A percentile compares a stretch with the other conserved stretches of the same genome.
Evolutionary conservation across 1,284 basidiomycete species (phyloP).

Genomic region (Sparassis latifolia): DNA sequence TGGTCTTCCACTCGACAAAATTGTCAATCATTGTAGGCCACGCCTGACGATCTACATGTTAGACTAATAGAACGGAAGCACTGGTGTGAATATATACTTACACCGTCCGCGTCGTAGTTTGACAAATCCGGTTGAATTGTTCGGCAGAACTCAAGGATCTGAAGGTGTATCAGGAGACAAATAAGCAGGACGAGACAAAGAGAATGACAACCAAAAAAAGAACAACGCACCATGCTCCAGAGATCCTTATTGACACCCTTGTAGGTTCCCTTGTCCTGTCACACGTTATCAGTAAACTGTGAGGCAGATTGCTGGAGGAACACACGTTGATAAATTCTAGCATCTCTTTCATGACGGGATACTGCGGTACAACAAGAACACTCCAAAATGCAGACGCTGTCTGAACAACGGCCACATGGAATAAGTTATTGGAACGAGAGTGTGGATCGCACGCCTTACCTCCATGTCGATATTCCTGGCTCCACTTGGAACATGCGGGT

Average conservation of each 20-base stretch:
- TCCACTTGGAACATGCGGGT: conserved; percentile 32
- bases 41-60: conserved; percentile 38
- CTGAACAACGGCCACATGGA: conserved; percentile 27
- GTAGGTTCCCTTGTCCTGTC: conserved; percentile 55
- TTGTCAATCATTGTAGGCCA: conserved; percentile 77
- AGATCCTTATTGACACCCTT: conserved; percentile 76
- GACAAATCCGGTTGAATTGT: conserved; percentile 10
- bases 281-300: not conserved
- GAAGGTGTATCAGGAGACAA: not conserved
- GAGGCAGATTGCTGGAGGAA: not conserved
- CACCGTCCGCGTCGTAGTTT: conserved; percentile 7
- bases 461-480: conserved; percentile 76
- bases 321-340: conserved; percentile 56
- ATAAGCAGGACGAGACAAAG: not conserved
- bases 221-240: conserved; percentile 68
- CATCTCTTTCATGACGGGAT: conserved; percentile 56
- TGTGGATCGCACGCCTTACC: conserved; percentile 28
- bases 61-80: conserved; percentile 1
- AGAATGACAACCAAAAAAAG: not conserved
- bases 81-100: not conserved
- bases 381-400: conserved; percentile 69
- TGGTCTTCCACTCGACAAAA: conserved; percentile 60
- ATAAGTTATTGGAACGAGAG: not conserved
- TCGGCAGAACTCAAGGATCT: conserved; percentile 22
- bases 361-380: conserved; percentile 57